Percentiles rank a stretch among this genome's conserved stretches.
phyloP scores from a whole-genome alignment of 179 eudicot species.

The Monotropa hypopitys region DNA sequence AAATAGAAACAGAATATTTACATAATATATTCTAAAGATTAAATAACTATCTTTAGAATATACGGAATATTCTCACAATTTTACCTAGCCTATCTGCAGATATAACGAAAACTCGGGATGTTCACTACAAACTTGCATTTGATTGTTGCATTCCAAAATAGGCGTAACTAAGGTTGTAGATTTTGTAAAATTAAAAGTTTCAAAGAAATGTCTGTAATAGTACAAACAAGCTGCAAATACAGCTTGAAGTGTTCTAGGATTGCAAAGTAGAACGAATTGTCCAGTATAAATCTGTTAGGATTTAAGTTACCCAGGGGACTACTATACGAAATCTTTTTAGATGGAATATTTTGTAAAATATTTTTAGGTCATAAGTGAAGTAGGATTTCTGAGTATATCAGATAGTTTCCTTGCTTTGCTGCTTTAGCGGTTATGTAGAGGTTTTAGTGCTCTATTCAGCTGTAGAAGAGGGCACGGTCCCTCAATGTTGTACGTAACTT shows the following conservation, averaged over 20 bases:
- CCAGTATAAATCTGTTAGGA: background rate
- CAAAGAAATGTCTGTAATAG: background rate
- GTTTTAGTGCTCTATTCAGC: background rate
- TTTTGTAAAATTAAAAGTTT: background rate
- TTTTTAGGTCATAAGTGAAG: background rate
- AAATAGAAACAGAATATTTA: too few species aligned
- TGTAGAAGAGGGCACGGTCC: too few species aligned
- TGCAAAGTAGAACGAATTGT: background rate
- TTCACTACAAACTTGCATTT: background rate
- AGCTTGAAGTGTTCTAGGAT: background rate
- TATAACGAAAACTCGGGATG: background rate
- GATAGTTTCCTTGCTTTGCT: background rate
- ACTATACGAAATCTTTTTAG: background rate
- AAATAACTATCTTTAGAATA: too few species aligned
- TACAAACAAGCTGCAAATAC: background rate
- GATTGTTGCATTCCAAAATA: background rate
- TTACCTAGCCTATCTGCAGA: background rate
- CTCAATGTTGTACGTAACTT: background rate
- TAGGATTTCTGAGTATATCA: background rate
- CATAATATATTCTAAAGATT: too few species aligned
- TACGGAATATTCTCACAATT: too few species aligned
- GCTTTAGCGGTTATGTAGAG: background rate
- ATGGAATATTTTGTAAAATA: background rate
- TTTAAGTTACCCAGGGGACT: background rate
- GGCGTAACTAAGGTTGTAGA: background rate